Evolutionary conservation across 2,329 filamentous ascomycete genomes (phyloP).

Genomic region (Diplocarpon rosae): DNA sequence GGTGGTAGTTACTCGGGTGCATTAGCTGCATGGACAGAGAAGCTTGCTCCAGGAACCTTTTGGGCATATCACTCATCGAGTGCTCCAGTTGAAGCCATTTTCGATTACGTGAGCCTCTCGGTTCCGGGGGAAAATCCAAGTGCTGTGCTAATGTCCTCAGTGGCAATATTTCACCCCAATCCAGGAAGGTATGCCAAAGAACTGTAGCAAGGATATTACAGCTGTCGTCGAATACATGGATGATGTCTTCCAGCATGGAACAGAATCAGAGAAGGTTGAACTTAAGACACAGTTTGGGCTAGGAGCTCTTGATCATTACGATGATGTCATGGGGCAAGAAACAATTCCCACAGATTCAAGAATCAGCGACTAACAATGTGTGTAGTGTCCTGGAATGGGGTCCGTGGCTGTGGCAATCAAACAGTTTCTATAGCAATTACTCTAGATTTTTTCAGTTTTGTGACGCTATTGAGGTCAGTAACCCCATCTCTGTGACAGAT

Average conservation of each 20-base stretch:
- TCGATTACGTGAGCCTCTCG: constrained; percentile 34
- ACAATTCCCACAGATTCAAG: not conserved
- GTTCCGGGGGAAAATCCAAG: not conserved
- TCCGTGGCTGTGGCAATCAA: constrained; percentile 46
- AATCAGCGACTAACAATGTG: not conserved
- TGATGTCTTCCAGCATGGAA: constrained; percentile 33
- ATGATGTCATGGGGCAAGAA: constrained; percentile 26
- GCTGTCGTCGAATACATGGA: constrained; percentile 45
- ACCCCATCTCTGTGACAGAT: not conserved
- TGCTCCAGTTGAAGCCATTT: constrained; percentile 43
- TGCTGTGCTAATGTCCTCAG: constrained; percentile 16
- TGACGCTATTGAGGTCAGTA: constrained; percentile 30
- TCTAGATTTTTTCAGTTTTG: constrained; percentile 35
- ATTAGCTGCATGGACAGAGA: constrained; percentile 43
- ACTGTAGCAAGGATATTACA: constrained; percentile 43
- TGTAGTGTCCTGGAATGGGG: constrained; percentile 40
- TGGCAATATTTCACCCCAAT: constrained; percentile 48
- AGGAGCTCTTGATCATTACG: constrained; percentile 34
- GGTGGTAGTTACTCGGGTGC: constrained; percentile 48
- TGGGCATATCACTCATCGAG: constrained; percentile 49
- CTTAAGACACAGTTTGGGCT: constrained; percentile 44
- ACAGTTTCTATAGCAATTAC: constrained; percentile 38
- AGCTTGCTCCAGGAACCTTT: constrained; percentile 41
- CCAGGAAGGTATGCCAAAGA: constrained; percentile 45
- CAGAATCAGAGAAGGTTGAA: constrained; percentile 30